A percentile compares a stretch with the other conserved stretches of the same genome.
Evolutionary conservation across 768 basidiomycete species (phyloP).

Genomic region (Mrakia blollopis): DNA sequence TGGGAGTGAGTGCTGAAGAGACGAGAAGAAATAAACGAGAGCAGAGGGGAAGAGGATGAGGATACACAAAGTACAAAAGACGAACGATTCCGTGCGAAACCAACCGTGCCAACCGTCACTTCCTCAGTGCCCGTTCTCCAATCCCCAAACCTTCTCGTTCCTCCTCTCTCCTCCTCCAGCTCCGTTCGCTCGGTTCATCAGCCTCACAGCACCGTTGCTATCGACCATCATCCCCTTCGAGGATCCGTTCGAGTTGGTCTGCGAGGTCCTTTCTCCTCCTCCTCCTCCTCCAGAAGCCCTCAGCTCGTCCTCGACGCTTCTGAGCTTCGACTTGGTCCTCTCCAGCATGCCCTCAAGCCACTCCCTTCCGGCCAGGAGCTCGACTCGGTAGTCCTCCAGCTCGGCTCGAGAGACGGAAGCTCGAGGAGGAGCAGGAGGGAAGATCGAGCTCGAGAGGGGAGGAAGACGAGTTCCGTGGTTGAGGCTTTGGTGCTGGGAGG

Average conservation of each 20-base stretch:
- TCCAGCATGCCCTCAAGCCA: constrained; percentile 28
- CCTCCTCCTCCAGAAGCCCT: not conserved
- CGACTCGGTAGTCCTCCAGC: constrained; percentile 19
- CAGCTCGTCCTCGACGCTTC: constrained; percentile 21
- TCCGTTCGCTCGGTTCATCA: not conserved
- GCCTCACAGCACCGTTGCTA: not conserved
- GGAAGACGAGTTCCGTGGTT: constrained; percentile 12
- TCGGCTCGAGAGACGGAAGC: not conserved
- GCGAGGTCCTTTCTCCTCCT: not conserved
- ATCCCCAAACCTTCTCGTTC: not conserved
- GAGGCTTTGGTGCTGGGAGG: not conserved
- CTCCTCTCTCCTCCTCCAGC: not conserved
- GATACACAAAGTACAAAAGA: not conserved
- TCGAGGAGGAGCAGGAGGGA: not conserved
- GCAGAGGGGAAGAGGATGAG: not conserved
- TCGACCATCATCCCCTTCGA: not conserved
- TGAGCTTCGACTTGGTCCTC: constrained; percentile 1
- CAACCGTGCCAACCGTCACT: not conserved
- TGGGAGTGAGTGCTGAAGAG: not conserved
- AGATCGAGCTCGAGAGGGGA: constrained; percentile 2
- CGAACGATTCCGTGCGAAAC: not conserved
- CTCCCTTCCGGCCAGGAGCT: constrained; percentile 16
- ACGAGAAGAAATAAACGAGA: not conserved
- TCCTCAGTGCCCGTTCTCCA: constrained; percentile 4
- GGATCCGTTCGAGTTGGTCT: not conserved